These are phyloP conservation scores for Phytophthora ramorum DNA, from an alignment of 352 stramenopile genomes.

Conservation along the genomic window DNA sequence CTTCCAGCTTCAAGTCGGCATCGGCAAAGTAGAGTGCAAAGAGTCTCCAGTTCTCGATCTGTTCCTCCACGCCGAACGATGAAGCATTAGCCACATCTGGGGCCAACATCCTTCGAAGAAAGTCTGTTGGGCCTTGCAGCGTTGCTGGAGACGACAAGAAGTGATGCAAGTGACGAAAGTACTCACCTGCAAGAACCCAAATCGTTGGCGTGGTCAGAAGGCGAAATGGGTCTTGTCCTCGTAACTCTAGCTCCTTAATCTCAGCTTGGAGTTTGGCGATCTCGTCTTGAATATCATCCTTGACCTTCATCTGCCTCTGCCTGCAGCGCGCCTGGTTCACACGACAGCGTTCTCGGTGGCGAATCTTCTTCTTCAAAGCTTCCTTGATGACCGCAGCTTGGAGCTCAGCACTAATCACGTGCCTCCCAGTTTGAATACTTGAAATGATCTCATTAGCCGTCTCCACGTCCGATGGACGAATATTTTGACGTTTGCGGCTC, in stretches of 20 bases:
- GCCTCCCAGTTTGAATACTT: not conserved
- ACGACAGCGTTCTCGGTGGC: conserved; percentile 15
- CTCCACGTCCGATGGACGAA: not conserved
- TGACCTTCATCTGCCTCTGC: conserved; percentile 2
- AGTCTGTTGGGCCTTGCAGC: not conserved
- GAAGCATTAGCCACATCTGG: not conserved
- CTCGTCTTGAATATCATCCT: not conserved
- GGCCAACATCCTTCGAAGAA: not conserved
- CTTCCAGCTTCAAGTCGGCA: conserved; percentile 2
- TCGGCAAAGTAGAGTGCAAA: conserved; percentile 10
- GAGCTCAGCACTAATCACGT: not conserved
- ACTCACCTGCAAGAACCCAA: conserved; percentile 8
- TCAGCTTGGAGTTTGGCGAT: conserved; percentile 2
- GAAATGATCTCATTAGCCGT: not conserved
- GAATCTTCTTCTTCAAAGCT: conserved; percentile 16
- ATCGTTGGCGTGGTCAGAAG: not conserved
- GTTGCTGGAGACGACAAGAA: conserved; percentile 7
- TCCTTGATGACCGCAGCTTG: not conserved
- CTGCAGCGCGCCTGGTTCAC: conserved; percentile 15
- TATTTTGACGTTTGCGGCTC: too few species aligned
- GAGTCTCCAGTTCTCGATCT: conserved; percentile 7
- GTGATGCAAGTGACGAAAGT: conserved; percentile 17
- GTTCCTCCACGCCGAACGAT: not conserved
- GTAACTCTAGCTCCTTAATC: conserved; percentile 1
- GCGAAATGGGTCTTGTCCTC: not conserved